A percentile compares a stretch with the other conserved stretches of the same genome.
phyloP scores from a whole-genome alignment of 2,329 filamentous ascomycete species.

The Exophiala spinifera region DNA sequence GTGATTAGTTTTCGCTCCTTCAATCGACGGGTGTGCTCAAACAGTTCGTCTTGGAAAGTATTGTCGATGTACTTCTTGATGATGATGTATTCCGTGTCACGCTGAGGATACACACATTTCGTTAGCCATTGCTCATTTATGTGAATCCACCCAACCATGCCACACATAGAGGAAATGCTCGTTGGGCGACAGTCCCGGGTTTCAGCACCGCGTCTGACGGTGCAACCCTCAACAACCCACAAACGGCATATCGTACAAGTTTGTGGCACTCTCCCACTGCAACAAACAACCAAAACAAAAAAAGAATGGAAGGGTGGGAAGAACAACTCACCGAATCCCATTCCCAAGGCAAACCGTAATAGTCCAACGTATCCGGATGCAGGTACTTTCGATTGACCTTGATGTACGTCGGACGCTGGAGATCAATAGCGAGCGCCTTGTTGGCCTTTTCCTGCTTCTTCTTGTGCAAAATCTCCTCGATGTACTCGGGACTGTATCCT shows the following conservation, averaged over 20 bases:
- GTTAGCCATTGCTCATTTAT: background rate
- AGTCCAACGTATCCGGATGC: slow-evolving; percentile 45
- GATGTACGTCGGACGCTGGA: slow-evolving; percentile 40
- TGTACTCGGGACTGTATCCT: slow-evolving; percentile 41
- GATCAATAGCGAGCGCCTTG: slow-evolving; percentile 27
- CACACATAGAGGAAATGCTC: too few relatives aligned
- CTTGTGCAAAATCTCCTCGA: slow-evolving; percentile 42
- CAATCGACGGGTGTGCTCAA: slow-evolving; percentile 63
- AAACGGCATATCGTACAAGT: background rate
- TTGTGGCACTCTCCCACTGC: background rate
- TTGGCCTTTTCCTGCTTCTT: slow-evolving; percentile 33
- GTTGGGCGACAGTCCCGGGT: too few relatives aligned
- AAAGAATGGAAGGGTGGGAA: background rate
- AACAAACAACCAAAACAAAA: background rate
- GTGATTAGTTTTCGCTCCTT: slow-evolving; percentile 38
- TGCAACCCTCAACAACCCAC: too few relatives aligned
- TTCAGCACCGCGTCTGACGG: too few relatives aligned
- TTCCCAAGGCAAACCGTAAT: slow-evolving; percentile 47
- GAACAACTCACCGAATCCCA: slow-evolving; percentile 37
- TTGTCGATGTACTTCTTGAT: slow-evolving; percentile 72
- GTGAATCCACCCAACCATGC: too few relatives aligned
- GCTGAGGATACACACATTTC: slow-evolving; percentile 36
- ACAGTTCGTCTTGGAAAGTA: slow-evolving; percentile 67
- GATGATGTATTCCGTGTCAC: slow-evolving; percentile 65
- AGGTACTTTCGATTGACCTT: slow-evolving; percentile 49